Evolutionary conservation across 192 early-diverging fungal species (phyloP), one percentile per base, ranked within the genome.

Genomic region (Entomortierella beljakovae): DNA sequence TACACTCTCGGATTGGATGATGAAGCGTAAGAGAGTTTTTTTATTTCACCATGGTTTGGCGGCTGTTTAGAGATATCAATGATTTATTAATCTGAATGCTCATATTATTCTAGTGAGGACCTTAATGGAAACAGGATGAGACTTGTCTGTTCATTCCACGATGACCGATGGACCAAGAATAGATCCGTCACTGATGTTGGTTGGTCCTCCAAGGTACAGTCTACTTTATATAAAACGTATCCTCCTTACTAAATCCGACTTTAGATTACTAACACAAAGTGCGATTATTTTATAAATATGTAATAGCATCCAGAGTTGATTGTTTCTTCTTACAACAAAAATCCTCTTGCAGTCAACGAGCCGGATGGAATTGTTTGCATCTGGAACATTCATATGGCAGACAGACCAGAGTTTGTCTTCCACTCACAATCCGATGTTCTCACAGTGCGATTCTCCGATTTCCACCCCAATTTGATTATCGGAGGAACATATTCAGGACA

Each of bases 401-500:
- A 93, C 56, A 90, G 97, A 18, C 97, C 97, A 22, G 97, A 99
- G 81, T 98, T 94, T 88, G 89, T 98, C 20, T 97, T 98, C 77
- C 91, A 95, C 49, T 90, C 95, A 2, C 96, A 95, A 86, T 96
- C 95, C 6, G 96, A 94, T 61, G 92, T 99, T 20, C 91, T 94
- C 52, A 88, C 91, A 11, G 95, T 96, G 11, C 84, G 82, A 23
- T 99, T 98, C 66, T 95, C 96, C 20, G 90, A 93, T 25, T 98
- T 98, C 71, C 95, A 98, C 73, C 96, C 95, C 32, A 94, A 94
- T 69, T 76, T 95, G 50, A 81, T 99, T 40, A 90, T 99, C 34
- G 98, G 97, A 64, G 96, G 97, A 22, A 96, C 97, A 6, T 99
- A 97, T 77, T 97, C 97, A 33, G 98, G 98, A 28, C 98, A 99